Percentiles rank a stretch among this genome's conserved stretches.
Conservation (phyloP, 495 filamentous ascomycete genomes). For the Daldinia bambusicola region DNA sequence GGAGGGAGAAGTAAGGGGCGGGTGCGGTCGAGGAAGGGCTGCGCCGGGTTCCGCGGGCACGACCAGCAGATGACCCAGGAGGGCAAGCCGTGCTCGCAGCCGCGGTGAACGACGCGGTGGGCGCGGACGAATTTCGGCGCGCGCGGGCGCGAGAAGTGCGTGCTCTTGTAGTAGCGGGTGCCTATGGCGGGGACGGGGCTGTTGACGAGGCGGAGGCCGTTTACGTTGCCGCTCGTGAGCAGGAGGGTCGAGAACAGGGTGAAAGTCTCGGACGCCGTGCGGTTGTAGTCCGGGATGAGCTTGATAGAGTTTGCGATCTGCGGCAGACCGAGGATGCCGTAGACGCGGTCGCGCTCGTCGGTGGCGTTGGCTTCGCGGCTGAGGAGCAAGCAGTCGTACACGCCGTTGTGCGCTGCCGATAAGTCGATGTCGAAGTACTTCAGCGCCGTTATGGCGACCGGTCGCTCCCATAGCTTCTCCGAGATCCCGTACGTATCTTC, state of each 20-base stretch:
- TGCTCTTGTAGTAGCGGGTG: constrained; percentile 26
- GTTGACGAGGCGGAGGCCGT: constrained; percentile 29
- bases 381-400: constrained; percentile 28
- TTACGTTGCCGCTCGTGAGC: constrained; percentile 27
- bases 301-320: constrained; percentile 19
- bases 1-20: neutral
- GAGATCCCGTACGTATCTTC: constrained; percentile 24
- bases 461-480: constrained; percentile 32
- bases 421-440: constrained; percentile 16
- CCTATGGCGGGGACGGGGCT: constrained; percentile 19
- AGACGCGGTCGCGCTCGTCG: constrained; percentile 38
- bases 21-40: constrained; percentile 15
- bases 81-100: constrained; percentile 28
- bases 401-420: constrained; percentile 8
- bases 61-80: constrained; percentile 40
- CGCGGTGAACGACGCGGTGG: constrained; percentile 24
- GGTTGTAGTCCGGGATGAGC: constrained; percentile 32
- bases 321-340: constrained; percentile 37
- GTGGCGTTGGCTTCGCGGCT: constrained; percentile 37
- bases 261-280: constrained; percentile 28
- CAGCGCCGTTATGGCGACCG: constrained; percentile 19
- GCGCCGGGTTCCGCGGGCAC: constrained; percentile 31
- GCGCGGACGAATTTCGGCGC: constrained; percentile 24
- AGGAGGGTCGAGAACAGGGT: constrained; percentile 29
- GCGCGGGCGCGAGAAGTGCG: constrained; percentile 30